Conservation (phyloP, 306 rosid genomes). For the Quercus dentata region DNA sequence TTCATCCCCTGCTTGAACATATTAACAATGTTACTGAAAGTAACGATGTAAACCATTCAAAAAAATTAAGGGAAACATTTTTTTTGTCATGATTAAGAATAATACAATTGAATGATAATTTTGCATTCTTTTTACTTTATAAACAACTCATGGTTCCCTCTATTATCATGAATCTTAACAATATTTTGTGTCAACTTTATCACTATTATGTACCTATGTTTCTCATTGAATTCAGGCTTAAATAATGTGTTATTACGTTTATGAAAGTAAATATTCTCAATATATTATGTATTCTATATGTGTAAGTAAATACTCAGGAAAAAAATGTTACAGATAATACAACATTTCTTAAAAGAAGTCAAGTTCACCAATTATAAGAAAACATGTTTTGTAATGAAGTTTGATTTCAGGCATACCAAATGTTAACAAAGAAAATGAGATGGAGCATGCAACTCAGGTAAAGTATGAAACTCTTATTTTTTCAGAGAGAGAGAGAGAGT, state of each 20-base stretch:
- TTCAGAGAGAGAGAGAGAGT: not conserved
- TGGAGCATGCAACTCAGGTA: not conserved
- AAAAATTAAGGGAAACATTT: not conserved
- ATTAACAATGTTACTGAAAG: too few relatives aligned
- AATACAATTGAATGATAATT: not conserved
- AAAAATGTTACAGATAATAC: not conserved
- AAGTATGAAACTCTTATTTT: not conserved
- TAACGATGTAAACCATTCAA: not conserved
- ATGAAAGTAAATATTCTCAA: too few relatives aligned
- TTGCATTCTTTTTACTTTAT: not conserved
- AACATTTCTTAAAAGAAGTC: not conserved
- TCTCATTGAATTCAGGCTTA: too few relatives aligned
- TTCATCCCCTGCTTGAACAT: slow-evolving; percentile 29
- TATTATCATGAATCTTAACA: too few relatives aligned
- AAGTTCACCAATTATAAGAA: not conserved
- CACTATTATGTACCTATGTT: not conserved
- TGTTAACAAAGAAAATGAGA: not conserved
- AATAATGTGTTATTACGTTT: too few relatives aligned
- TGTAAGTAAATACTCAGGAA: too few relatives aligned
- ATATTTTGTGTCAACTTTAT: not conserved
- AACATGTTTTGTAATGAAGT: not conserved
- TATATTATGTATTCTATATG: too few relatives aligned
- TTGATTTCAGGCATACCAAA: not conserved
- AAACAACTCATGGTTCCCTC: too few relatives aligned
- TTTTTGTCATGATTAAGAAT: not conserved